A percentile compares a stretch with the other conserved stretches of the same genome.
These are phyloP conservation scores for Fraxinus greggii DNA, from an alignment of 305 asterid genomes.

Conservation along the genomic window DNA sequence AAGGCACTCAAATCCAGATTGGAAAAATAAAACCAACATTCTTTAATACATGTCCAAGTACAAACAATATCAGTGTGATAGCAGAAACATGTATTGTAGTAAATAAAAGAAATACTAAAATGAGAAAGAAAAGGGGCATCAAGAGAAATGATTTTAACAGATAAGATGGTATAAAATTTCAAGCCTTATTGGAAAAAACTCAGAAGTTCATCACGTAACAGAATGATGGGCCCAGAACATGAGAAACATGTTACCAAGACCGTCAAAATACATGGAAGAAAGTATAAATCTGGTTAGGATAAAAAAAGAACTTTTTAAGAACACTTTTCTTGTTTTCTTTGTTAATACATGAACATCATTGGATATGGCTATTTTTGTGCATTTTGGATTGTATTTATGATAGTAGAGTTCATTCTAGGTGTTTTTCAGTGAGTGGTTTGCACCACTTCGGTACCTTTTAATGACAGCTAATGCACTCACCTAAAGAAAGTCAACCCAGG, in stretches of 20 bases:
- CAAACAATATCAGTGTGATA: neutral
- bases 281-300: neutral
- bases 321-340: neutral
- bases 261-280: constrained; percentile 7
- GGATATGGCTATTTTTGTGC: neutral
- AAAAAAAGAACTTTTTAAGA: neutral
- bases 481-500: neutral
- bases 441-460: neutral
- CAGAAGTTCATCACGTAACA: constrained; percentile 5
- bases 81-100: neutral
- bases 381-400: neutral
- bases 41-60: neutral
- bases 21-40: neutral
- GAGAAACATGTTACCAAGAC: constrained; percentile 1
- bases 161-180: neutral
- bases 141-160: constrained; percentile 1
- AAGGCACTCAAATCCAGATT: neutral
- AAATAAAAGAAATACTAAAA: neutral
- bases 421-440: neutral
- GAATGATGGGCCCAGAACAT: constrained; percentile 3
- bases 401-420: neutral
- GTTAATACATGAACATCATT: neutral
- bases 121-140: neutral
- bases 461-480: neutral
- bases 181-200: neutral